Evolutionary conservation across 371 early-diverging fungal species (phyloP).

Genomic region (Mucor lusitanicus): DNA sequence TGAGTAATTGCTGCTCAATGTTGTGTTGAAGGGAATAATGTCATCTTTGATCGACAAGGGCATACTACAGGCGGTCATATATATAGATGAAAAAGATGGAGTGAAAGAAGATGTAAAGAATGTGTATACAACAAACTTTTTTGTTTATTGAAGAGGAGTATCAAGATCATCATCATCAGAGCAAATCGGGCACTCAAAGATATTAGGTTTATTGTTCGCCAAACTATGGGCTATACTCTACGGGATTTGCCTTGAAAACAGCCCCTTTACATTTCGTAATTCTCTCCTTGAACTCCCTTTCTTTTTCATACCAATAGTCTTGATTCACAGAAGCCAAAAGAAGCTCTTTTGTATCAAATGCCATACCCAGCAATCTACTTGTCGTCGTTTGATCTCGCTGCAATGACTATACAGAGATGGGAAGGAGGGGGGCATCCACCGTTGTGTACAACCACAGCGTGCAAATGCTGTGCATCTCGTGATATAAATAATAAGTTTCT

Average conservation of each 20-base stretch:
- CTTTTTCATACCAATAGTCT: background rate
- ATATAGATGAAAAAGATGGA: background rate
- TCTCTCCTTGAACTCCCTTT: conserved; percentile 1
- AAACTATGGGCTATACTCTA: background rate
- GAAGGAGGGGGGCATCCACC: background rate
- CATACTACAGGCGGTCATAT: conserved; percentile 8
- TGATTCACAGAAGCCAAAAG: background rate
- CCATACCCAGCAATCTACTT: background rate
- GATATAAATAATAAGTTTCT: background rate
- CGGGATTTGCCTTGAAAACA: background rate
- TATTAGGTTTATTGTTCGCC: background rate
- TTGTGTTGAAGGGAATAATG: conserved; percentile 19
- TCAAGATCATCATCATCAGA: background rate
- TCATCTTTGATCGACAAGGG: conserved; percentile 20
- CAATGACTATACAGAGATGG: background rate
- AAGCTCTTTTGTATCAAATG: background rate
- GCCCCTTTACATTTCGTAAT: background rate
- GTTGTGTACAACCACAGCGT: background rate
- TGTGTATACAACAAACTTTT: background rate
- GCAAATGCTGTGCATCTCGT: background rate
- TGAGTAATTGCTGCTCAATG: conserved; percentile 29
- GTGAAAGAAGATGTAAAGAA: background rate
- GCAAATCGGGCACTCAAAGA: background rate
- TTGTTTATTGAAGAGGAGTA: background rate
- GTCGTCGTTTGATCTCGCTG: background rate